Conservation (phyloP, 1,284 basidiomycete species). For the Boletus albobrunnescens region DNA sequence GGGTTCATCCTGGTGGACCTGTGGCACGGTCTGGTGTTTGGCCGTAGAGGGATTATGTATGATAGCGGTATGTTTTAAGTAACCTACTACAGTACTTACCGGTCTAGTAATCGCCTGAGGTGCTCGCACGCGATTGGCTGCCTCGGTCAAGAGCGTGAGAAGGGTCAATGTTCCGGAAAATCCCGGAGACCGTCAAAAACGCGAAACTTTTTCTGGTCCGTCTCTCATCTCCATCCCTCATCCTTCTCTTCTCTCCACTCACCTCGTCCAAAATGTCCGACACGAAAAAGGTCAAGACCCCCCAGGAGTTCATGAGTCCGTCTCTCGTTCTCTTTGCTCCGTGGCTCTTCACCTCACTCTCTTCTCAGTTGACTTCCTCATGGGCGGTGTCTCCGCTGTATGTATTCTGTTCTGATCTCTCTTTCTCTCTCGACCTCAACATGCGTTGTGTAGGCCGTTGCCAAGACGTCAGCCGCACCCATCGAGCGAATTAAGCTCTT, state of each 20-base stretch:
- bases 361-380: conserved; percentile 75
- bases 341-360: conserved; percentile 2
- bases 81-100: conserved; percentile 6
- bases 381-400: conserved; percentile 90
- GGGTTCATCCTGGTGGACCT: conserved; percentile 21
- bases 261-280: conserved; percentile 69
- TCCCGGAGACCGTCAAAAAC: conserved; percentile 38
- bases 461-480: conserved; percentile 96
- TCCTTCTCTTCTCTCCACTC: conserved; percentile 42
- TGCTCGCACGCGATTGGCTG: conserved; percentile 9
- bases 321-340: conserved; percentile 5
- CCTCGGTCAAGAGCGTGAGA: conserved; percentile 39
- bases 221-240: conserved; percentile 38
- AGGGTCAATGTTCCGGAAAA: conserved; percentile 36
- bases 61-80: conserved; percentile 22
- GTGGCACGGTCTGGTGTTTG: conserved; percentile 24
- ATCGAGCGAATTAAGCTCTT: conserved; percentile 99
- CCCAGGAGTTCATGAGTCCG: conserved; percentile 71
- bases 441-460: conserved; percentile 66
- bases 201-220: conserved; percentile 36
- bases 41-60: conserved; percentile 30
- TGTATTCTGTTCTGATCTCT: conserved; percentile 30
- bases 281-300: conserved; percentile 70
- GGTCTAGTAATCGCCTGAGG: conserved; percentile 5
- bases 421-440: conserved; percentile 1